phyloP scores from a whole-genome alignment of 163 green algal species.

The Prototheca wickerhamii region DNA sequence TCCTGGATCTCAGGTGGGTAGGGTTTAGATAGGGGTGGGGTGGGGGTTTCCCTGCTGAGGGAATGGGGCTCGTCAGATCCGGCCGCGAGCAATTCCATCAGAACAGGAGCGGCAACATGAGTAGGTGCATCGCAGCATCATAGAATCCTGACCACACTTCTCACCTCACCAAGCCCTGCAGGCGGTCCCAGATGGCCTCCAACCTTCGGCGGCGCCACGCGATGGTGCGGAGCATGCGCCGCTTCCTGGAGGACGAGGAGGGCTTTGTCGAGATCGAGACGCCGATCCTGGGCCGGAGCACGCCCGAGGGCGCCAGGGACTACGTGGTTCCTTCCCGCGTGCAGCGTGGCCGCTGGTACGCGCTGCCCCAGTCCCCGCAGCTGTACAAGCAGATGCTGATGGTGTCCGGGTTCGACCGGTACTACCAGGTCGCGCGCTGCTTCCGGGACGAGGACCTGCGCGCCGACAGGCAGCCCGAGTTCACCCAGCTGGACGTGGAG shows the following conservation, averaged over 20 bases:
- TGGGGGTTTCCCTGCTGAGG: not conserved
- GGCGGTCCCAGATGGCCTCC: slow-evolving; percentile 63
- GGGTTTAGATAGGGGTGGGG: not conserved
- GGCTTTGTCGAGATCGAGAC: slow-evolving; percentile 92
- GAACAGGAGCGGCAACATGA: no score
- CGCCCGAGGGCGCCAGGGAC: slow-evolving; percentile 92
- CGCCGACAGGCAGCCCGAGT: slow-evolving; percentile 93
- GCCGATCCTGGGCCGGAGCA: slow-evolving; percentile 85
- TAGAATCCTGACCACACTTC: not conserved
- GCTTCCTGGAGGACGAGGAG: slow-evolving; percentile 66
- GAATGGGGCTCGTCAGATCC: no score
- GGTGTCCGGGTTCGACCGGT: slow-evolving; percentile 86
- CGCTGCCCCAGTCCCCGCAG: slow-evolving; percentile 93
- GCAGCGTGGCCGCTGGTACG: slow-evolving; percentile 74
- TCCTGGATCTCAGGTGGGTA: slow-evolving; percentile 86
- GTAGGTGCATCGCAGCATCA: no score
- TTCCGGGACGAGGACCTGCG: slow-evolving; percentile 94
- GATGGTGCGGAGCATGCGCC: slow-evolving; percentile 60
- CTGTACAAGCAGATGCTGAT: slow-evolving; percentile 99
- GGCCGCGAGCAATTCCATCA: no score
- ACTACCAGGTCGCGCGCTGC: slow-evolving; percentile 92
- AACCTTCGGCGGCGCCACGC: slow-evolving; percentile 79
- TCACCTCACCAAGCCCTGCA: slow-evolving; percentile 14
- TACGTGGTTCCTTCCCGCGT: slow-evolving; percentile 87
- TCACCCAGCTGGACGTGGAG: slow-evolving; percentile 98